Percentiles rank a stretch among this genome's conserved stretches.
These are phyloP conservation scores for Annulohypoxylon maeteangense DNA, from an alignment of 495 filamentous ascomycete genomes.

Conservation along the genomic window DNA sequence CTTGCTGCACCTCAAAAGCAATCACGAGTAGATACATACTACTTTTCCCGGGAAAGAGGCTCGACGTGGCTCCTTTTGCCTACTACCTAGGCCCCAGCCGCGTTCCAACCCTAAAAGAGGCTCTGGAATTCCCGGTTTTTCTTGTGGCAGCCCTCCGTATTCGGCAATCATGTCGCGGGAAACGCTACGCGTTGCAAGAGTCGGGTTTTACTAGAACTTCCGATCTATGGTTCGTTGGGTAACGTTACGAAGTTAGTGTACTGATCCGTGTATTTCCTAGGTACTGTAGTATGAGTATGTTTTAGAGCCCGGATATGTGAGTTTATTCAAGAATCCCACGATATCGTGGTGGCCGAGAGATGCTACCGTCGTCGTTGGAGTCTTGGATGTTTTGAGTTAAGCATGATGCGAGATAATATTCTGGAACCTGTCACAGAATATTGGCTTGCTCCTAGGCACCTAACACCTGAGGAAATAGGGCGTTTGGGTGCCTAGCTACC, in stretches of 20 bases:
- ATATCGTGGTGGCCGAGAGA: conserved; percentile 17
- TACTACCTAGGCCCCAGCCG: conserved; percentile 19
- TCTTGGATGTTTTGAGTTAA: conserved; percentile 19
- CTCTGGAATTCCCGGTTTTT: conserved; percentile 27
- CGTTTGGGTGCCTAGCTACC: background rate
- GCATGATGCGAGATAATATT: conserved; percentile 27
- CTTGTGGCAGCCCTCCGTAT: conserved; percentile 14
- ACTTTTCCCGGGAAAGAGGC: conserved; percentile 27
- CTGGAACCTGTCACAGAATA: conserved; percentile 26
- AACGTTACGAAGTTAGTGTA: conserved; percentile 33
- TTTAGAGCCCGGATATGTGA: conserved; percentile 28
- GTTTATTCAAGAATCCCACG: background rate
- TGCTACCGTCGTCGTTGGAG: conserved; percentile 10
- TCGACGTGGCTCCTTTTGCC: conserved; percentile 31
- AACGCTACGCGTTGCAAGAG: conserved; percentile 23
- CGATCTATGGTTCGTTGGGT: conserved; percentile 33
- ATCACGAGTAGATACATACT: conserved; percentile 21
- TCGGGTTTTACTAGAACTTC: conserved; percentile 16
- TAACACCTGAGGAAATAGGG: background rate
- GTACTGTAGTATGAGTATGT: background rate
- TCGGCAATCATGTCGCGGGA: conserved; percentile 31
- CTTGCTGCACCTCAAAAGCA: background rate
- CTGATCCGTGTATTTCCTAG: background rate
- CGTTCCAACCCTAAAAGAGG: conserved; percentile 23
- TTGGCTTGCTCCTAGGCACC: conserved; percentile 5